A percentile compares a stretch with the other conserved stretches of the same genome.
Evolutionary conservation across 1,139 yeast species (phyloP).

Genomic region (Saccharomycopsis hybrid): DNA sequence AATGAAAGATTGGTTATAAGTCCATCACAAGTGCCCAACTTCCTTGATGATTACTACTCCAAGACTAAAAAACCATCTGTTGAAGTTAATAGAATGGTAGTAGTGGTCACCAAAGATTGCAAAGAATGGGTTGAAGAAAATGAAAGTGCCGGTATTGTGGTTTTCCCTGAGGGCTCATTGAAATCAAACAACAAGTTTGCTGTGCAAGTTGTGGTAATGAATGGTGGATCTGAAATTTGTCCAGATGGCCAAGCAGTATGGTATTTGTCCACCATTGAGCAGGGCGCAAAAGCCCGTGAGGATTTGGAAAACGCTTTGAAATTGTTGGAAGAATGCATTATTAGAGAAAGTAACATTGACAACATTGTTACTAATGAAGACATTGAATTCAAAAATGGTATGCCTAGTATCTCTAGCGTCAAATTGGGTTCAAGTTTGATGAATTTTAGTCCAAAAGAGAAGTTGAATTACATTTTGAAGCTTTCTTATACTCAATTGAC

Average conservation of each 20-base stretch:
- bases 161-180: slow-evolving; percentile 86
- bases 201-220: slow-evolving; percentile 82
- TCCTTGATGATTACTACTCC: slow-evolving; percentile 26
- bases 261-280: slow-evolving; percentile 79
- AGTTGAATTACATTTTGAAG: slow-evolving; percentile 70
- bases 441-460: slow-evolving; percentile 76
- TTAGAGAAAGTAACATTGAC: slow-evolving; percentile 66
- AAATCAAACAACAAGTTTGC: slow-evolving; percentile 60
- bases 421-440: slow-evolving; percentile 80
- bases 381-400: slow-evolving; percentile 47
- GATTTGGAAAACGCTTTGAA: slow-evolving; percentile 77
- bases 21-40: slow-evolving; percentile 61
- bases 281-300: slow-evolving; percentile 60
- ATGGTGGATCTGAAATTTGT: slow-evolving; percentile 85
- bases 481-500: slow-evolving; percentile 76
- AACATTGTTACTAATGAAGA: slow-evolving; percentile 54
- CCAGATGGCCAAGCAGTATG: slow-evolving; percentile 86
- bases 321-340: slow-evolving; percentile 70
- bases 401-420: slow-evolving; percentile 40
- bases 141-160: slow-evolving; percentile 81
- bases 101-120: slow-evolving; percentile 82
- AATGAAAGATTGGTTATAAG: slow-evolving; percentile 69
- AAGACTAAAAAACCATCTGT: slow-evolving; percentile 33
- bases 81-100: slow-evolving; percentile 67
- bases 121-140: slow-evolving; percentile 85